Evolutionary conservation across 352 stramenopile species (phyloP).

Genomic region (Phytophthora foliorum): DNA sequence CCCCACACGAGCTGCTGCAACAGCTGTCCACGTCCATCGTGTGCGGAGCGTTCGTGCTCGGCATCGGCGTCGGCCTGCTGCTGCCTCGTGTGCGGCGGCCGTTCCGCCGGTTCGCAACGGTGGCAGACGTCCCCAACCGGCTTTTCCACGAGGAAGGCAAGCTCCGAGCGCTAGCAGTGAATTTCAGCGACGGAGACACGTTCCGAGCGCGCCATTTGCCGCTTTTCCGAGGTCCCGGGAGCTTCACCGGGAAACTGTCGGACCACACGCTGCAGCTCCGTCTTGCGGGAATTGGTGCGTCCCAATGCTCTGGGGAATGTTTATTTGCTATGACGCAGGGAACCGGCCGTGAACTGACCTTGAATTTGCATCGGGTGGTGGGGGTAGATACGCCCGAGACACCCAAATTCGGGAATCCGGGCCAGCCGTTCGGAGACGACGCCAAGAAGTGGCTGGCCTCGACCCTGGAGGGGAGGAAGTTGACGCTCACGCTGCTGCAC

Average conservation of each 20-base stretch:
- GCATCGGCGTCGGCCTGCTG: conserved; percentile 64
- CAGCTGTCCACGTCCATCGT: conserved; percentile 54
- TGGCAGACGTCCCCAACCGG: conserved; percentile 80
- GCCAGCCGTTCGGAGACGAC: conserved; percentile 83
- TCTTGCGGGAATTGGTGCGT: conserved; percentile 76
- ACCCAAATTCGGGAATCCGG: conserved; percentile 83
- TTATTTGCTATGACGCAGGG: neutral
- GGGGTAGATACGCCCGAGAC: conserved; percentile 82
- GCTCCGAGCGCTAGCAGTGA: conserved; percentile 63
- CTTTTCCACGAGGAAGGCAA: conserved; percentile 75
- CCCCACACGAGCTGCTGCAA: conserved; percentile 36
- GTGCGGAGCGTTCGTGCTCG: conserved; percentile 59
- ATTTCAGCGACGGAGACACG: conserved; percentile 85
- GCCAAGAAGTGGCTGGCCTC: conserved; percentile 77
- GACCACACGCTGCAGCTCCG: conserved; percentile 89
- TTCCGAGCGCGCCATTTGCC: conserved; percentile 81
- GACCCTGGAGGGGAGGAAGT: conserved; percentile 53
- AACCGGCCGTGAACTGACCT: neutral
- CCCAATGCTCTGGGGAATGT: neutral
- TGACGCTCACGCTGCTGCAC: conserved; percentile 83
- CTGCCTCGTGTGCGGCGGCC: conserved; percentile 66
- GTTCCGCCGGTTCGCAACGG: conserved; percentile 78
- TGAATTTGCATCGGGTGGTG: conserved; percentile 1
- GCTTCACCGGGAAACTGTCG: conserved; percentile 67
- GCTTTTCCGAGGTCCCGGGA: conserved; percentile 49